Conservation (phyloP, 1,284 basidiomycete genomes). For the Cutaneotrichosporon mucoides region DNA sequence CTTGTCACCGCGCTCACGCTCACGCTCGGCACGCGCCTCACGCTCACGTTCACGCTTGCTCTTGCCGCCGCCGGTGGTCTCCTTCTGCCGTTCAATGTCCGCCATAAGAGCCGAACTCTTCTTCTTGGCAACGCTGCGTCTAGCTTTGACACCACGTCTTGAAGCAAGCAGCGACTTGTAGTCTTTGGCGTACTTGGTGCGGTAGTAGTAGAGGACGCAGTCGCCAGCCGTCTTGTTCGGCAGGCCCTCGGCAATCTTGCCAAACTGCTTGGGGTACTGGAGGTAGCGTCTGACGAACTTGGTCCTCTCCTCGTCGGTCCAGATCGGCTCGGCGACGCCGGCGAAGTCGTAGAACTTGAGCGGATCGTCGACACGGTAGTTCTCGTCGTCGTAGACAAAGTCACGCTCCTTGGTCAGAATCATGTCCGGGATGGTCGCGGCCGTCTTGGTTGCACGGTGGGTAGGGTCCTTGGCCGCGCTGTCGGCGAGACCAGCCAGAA, state of each 20-base stretch:
- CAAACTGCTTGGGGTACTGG: slow-evolving; percentile 85
- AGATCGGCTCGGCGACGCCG: slow-evolving; percentile 65
- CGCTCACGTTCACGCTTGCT: slow-evolving; percentile 10
- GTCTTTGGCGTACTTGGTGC: slow-evolving; percentile 88
- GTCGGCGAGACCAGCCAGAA: slow-evolving; percentile 85
- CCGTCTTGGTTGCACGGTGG: slow-evolving; percentile 76
- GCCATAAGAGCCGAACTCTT: slow-evolving; percentile 41
- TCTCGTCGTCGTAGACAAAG: slow-evolving; percentile 71
- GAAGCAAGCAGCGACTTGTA: slow-evolving; percentile 59
- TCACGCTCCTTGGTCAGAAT: slow-evolving; percentile 63
- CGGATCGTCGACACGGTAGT: slow-evolving; percentile 74
- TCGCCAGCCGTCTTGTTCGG: slow-evolving; percentile 81
- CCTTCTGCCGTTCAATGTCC: slow-evolving; percentile 38
- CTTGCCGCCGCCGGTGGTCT: slow-evolving; percentile 14
- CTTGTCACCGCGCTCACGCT: no score
- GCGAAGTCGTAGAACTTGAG: slow-evolving; percentile 68
- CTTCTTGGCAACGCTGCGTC: slow-evolving; percentile 52
- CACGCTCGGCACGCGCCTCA: not conserved
- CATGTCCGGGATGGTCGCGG: slow-evolving; percentile 93
- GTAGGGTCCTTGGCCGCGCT: slow-evolving; percentile 89
- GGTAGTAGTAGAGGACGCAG: slow-evolving; percentile 91
- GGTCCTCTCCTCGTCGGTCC: slow-evolving; percentile 81
- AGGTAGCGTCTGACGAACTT: slow-evolving; percentile 79
- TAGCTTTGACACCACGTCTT: slow-evolving; percentile 55
- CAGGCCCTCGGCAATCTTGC: slow-evolving; percentile 68